Base-by-base conservation (phyloP, 2,329 filamentous ascomycete genomes). In the Fusarium austroafricanum region DNA sequence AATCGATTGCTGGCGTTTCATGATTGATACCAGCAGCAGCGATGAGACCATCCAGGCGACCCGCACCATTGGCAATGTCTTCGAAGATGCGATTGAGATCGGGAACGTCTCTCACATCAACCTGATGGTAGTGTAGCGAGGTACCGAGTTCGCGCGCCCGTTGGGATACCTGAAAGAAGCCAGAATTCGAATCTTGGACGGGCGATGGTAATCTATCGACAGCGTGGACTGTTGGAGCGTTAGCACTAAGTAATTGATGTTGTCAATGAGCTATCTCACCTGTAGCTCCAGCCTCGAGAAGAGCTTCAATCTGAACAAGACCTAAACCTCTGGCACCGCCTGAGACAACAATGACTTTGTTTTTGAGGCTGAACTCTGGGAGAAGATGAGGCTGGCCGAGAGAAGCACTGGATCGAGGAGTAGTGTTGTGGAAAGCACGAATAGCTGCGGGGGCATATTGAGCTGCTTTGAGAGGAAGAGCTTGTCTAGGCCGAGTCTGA, bases 1-100 rank as follows among this genome's bases (percentile, higher is more conserved):
- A 96, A 47, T 97, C 93, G 55, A 97, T 83, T 2, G 94, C 93
- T 0, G 92, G 81, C 0, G 89, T 93, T 80, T 96, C 93, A 79
- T 96, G 91, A 80, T 97, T 92, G 72, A 93, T 92, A 8, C 87
- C 88, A 0, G 88, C 87, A 3, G 87, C 86, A 3, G 87, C 87
- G 46, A 97, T 88, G 55, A 97, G 81, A 1, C 94, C 94, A 75
- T 97, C 93, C 64, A 97, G 80, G 17, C 91, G 87, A 8, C 90
- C 90, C 67, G 93, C 87, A 61, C 86, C 80, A 50, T 88, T 83
- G 17, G 89, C 92, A 68, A 97, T 96, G 12, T 81, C 83, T 67
- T 86, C 83, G 46, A 96, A 83, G 52, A 92, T 85, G 40, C 81
- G 82, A 76, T 94, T 90, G 44, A 97, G 84, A 38, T 83, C 79